Base-by-base conservation (phyloP, 495 filamentous ascomycete genomes). In the Aspergillus incahuasiensis region DNA sequence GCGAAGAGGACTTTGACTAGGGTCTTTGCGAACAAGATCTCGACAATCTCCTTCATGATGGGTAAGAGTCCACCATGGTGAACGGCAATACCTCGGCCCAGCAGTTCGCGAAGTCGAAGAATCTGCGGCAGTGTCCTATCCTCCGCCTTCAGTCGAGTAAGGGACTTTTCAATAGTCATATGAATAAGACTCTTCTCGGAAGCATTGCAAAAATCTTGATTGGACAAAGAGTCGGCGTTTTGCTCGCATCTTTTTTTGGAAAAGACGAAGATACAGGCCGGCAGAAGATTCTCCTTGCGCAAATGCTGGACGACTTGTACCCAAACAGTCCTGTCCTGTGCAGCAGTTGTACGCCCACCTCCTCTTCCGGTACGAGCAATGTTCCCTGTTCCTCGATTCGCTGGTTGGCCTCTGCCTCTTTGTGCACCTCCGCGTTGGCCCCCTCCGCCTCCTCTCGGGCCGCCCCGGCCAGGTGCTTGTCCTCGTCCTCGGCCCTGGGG, bases 41-140 rank as follows among this genome's bases (percentile, higher is more conserved):
- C 94, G 6, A 98, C 94, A 28, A 97, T 82, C 71, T 98, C 94
- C 71, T 98, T 98, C 55, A 97, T 92, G 65, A 98, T 98, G 7
- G 94, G 94, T 35, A 98, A 68, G 50, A 98, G 76, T 49, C 94
- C 94, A 58, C 94, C 95, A 72, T 98, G 94, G 65, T 98, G 94
- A 5, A 98, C 94, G 25, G 95, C 94, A 63, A 98, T 87, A 46
- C 94, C 94, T 62, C 94, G 82, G 54, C 86, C 80, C 19, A 98
- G 76, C 47, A 97, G 76, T 59, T 97, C 95, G 45, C 90, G 80
- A 49, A 97, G 78, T 19, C 91, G 81, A 54, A 90, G 80, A 59
- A 98, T 95, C 68, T 98, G 94, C 7, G 94, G 94, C 2, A 98
- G 79, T 1, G 82, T 72, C 34, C 94, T 76, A 67, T 98, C 94